Percentiles rank a stretch among this genome's conserved stretches.
phyloP scores from a whole-genome alignment of 768 basidiomycete species.

The Hydnomerulius pinastri region DNA sequence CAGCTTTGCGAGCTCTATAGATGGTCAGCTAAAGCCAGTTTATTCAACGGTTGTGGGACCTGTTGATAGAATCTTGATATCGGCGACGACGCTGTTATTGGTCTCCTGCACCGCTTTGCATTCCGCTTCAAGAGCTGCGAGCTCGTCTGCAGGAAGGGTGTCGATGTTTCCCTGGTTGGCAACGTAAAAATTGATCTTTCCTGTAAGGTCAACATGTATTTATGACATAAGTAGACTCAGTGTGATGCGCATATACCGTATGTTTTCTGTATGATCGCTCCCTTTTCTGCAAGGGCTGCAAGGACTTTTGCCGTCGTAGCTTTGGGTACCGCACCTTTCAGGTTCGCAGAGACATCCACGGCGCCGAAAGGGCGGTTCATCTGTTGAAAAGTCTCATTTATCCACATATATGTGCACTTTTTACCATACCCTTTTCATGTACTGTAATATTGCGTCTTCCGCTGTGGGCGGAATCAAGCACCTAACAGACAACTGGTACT shows the following conservation, averaged over 20 bases:
- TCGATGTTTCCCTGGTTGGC: conserved; percentile 77
- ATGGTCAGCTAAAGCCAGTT: conserved; percentile 11
- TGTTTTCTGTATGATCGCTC: conserved; percentile 75
- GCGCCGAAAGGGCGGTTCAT: conserved; percentile 95
- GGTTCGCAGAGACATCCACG: conserved; percentile 87
- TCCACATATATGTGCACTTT: conserved; percentile 10
- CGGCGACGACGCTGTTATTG: conserved; percentile 51
- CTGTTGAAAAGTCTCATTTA: conserved; percentile 36
- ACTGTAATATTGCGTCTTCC: conserved; percentile 75
- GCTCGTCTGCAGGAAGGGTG: conserved; percentile 59
- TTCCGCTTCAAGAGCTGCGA: conserved; percentile 62
- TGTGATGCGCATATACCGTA: conserved; percentile 57
- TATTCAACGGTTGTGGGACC: conserved; percentile 13
- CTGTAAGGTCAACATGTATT: conserved; percentile 36
- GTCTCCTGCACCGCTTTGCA: conserved; percentile 57
- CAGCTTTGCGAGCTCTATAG: conserved; percentile 62
- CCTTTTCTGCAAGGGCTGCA: conserved; percentile 79
- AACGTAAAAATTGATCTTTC: conserved; percentile 87
- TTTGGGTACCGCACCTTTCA: conserved; percentile 89
- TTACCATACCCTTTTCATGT: conserved; percentile 64
- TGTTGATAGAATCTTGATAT: conserved; percentile 48
- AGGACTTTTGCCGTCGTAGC: conserved; percentile 84
- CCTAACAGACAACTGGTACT: not conserved
- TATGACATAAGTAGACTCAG: conserved; percentile 1
- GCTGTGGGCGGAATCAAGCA: conserved; percentile 40